phyloP scores from a whole-genome alignment of 257 asterid species.

The Solanum ahanhuiri region DNA sequence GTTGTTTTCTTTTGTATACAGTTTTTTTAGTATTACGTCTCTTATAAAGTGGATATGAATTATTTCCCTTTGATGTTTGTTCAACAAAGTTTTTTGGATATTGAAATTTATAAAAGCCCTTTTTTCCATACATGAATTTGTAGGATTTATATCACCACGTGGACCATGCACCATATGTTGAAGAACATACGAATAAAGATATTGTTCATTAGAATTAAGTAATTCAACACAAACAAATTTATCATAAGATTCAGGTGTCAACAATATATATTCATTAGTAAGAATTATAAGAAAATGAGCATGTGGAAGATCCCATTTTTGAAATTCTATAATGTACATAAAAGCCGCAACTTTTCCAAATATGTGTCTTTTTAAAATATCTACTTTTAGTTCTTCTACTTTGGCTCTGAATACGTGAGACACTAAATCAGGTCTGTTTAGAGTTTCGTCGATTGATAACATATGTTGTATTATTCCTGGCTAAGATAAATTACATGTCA shows the following conservation, averaged over 20 bases:
- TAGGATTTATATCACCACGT: neutral
- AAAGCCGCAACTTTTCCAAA: neutral
- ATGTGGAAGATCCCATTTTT: neutral
- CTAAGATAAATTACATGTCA: neutral
- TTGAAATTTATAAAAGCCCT: neutral
- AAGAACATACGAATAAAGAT: neutral
- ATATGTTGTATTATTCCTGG: neutral
- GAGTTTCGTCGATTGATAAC: neutral
- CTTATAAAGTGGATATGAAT: neutral
- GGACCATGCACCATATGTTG: neutral
- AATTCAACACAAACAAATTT: neutral
- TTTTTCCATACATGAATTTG: neutral
- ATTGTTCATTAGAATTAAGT: neutral
- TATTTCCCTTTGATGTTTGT: neutral
- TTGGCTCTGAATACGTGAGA: neutral
- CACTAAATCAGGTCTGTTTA: neutral
- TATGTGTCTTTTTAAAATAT: neutral
- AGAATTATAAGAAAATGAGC: neutral
- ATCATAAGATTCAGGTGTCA: neutral
- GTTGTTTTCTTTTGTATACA: neutral
- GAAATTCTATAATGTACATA: neutral
- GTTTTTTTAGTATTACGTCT: neutral
- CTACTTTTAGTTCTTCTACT: neutral
- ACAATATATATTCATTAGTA: neutral
- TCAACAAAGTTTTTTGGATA: neutral